Evolutionary conservation across 495 filamentous ascomycete species (phyloP), one percentile per base, ranked within the genome.

Genomic region (Aspergillus heteromorphus): DNA sequence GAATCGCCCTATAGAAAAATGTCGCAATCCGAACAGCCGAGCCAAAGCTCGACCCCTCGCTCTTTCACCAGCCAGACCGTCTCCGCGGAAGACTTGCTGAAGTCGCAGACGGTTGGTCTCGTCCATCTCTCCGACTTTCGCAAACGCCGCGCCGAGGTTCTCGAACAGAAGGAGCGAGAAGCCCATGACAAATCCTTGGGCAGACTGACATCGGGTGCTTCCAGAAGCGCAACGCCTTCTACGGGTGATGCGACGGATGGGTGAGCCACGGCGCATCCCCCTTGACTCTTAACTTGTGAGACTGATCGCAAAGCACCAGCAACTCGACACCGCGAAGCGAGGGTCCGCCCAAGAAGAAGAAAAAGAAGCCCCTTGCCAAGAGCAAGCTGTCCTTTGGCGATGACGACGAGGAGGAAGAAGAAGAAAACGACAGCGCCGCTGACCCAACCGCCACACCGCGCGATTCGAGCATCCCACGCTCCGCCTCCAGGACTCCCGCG

Each of bases 41-140:
- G 67, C 34, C 56, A 61, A 16, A 67, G 65, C 38, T 76, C 73
- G 38, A 74, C 70, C 8, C 73, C 73, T 6, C 67, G 73, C 55
- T 73, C 73, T 17, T 97, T 97, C 73, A 88, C 87, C 3, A 74
- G 87, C 17, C 89, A 93, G 58, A 83, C 80, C 49, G 79, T 86
- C 51, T 92, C 91, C 0, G 87, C 91, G 14, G 87, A 95, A 72
- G 88, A 97, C 53, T 79, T 92, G n/a, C 83, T 98, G 48, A 91
- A 90, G 59, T 90, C 86, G 36, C 87, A 91, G 66, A 98, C 93
- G 1, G 91, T 96, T 49, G 93, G 93, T 41, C 84, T 98, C 13
- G 93, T 97, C 40, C 80, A 89, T 51, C 84, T 97, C 38, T 88
- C 85, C 60, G 93, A 97, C 67, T 98, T 97, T 74, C 91, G 93